Evolutionary conservation across 2,329 filamentous ascomycete species (phyloP).

Genomic region (Thelonectria blattea): DNA sequence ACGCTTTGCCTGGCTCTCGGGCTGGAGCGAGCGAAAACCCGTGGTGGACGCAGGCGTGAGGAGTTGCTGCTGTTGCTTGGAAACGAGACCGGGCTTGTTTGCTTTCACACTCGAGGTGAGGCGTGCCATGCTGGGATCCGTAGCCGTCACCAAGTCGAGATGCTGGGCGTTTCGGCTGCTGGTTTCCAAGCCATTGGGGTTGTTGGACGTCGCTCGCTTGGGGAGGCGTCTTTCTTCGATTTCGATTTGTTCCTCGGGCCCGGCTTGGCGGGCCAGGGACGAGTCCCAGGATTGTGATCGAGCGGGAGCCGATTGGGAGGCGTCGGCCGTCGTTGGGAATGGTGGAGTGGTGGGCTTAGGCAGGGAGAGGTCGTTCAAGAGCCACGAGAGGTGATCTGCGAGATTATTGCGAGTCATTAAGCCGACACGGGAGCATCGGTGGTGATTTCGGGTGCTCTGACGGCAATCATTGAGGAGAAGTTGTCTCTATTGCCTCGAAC

Average conservation of each 20-base stretch:
- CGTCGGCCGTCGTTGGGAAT: slow-evolving; percentile 43
- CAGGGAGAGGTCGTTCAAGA: slow-evolving; percentile 55
- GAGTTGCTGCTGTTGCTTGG: slow-evolving; percentile 48
- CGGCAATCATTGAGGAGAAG: slow-evolving; percentile 34
- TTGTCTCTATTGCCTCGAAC: slow-evolving; percentile 17
- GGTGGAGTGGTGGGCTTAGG: slow-evolving; percentile 49
- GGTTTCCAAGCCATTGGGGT: slow-evolving; percentile 33
- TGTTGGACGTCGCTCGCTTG: slow-evolving; percentile 16
- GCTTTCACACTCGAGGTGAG: slow-evolving; percentile 51
- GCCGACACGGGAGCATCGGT: slow-evolving; percentile 41
- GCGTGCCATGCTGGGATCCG: slow-evolving; percentile 51
- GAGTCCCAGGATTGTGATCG: slow-evolving; percentile 35
- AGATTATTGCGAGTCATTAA: slow-evolving; percentile 70
- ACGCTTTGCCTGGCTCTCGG: slow-evolving; percentile 22
- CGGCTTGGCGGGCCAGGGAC: slow-evolving; percentile 11
- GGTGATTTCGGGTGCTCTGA: slow-evolving; percentile 29
- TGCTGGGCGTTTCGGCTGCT: slow-evolving; percentile 32
- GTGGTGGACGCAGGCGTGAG: slow-evolving; percentile 46
- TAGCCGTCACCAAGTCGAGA: slow-evolving; percentile 36
- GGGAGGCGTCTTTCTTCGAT: slow-evolving; percentile 7
- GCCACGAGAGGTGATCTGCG: slow-evolving; percentile 62
- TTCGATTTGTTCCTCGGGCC: slow-evolving; percentile 4
- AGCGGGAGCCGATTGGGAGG: slow-evolving; percentile 32
- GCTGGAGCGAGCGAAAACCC: slow-evolving; percentile 27
- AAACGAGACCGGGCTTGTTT: slow-evolving; percentile 53